A percentile compares a stretch with the other conserved stretches of the same genome.
Conservation (phyloP, 495 filamentous ascomycete species). For the Penicillium samsonianum region DNA sequence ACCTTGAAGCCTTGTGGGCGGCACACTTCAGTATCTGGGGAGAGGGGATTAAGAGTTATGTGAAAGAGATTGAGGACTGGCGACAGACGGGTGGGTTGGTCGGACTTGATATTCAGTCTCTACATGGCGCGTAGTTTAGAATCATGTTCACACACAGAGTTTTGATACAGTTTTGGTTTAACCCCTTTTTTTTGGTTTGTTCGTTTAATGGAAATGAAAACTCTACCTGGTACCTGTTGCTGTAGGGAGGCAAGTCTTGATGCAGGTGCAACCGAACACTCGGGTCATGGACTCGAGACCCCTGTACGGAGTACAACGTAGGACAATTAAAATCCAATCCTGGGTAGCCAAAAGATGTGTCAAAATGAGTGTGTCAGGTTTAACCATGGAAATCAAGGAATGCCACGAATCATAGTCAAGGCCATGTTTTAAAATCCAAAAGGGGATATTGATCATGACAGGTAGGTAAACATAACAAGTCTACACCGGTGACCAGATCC, state of each 20-base stretch:
- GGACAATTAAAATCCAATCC: neutral
- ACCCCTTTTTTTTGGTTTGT: no score
- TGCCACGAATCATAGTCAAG: neutral
- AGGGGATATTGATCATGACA: neutral
- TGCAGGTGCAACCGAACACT: neutral
- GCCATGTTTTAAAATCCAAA: neutral
- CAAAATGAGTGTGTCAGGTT: neutral
- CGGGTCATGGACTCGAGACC: neutral
- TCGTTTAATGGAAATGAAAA: neutral
- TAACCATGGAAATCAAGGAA: neutral
- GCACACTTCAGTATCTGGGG: conserved; percentile 20
- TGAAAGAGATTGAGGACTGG: conserved; percentile 13
- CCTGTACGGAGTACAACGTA: neutral
- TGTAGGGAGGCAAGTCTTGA: neutral
- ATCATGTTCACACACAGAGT: neutral
- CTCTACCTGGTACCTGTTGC: no score
- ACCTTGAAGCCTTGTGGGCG: neutral
- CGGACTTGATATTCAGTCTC: conserved; percentile 7
- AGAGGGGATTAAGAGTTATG: conserved; percentile 18
- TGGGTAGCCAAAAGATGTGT: neutral
- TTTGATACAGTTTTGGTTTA: neutral
- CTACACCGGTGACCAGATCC: neutral
- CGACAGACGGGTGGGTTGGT: neutral
- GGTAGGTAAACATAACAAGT: neutral
- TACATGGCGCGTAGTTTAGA: neutral